phyloP scores from a whole-genome alignment of 148 eudicot species.

The Mesembryanthemum crystallinum region DNA sequence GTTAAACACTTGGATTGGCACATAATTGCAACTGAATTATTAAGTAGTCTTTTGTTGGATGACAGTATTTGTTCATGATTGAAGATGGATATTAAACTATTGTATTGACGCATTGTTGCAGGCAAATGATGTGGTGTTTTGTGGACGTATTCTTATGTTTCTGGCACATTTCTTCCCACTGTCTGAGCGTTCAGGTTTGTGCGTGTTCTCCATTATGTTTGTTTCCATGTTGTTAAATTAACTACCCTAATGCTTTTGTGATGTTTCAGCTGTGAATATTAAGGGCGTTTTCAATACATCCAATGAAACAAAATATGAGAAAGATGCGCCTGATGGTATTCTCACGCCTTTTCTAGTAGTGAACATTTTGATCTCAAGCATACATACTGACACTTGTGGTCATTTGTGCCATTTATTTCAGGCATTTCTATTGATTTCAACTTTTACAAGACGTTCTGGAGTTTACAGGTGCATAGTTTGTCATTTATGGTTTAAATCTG shows the following conservation, averaged over 20 bases:
- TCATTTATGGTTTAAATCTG: constrained; percentile 4
- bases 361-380: neutral
- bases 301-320: constrained; percentile 90
- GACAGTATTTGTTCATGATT: constrained; percentile 3
- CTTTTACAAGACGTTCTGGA: constrained; percentile 99
- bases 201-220: neutral
- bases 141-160: constrained; percentile 97
- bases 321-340: constrained; percentile 80
- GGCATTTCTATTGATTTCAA: constrained; percentile 96
- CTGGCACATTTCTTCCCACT: constrained; percentile 98
- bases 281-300: constrained; percentile 99
- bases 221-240: neutral
- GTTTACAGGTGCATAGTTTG: constrained; percentile 70
- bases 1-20: too few relatives aligned
- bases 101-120: constrained; percentile 33
- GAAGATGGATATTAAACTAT: neutral
- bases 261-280: constrained; percentile 86
- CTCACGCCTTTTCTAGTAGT: constrained; percentile 3
- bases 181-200: constrained; percentile 94
- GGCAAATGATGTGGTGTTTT: constrained; percentile 99
- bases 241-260: constrained; percentile 10
- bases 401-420: constrained; percentile 29
- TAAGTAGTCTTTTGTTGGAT: neutral
- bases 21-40: neutral
- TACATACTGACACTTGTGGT: constrained; percentile 11